These are phyloP conservation scores for Neonectria punicea DNA, from an alignment of 2,329 filamentous ascomycete genomes.

Conservation along the genomic window DNA sequence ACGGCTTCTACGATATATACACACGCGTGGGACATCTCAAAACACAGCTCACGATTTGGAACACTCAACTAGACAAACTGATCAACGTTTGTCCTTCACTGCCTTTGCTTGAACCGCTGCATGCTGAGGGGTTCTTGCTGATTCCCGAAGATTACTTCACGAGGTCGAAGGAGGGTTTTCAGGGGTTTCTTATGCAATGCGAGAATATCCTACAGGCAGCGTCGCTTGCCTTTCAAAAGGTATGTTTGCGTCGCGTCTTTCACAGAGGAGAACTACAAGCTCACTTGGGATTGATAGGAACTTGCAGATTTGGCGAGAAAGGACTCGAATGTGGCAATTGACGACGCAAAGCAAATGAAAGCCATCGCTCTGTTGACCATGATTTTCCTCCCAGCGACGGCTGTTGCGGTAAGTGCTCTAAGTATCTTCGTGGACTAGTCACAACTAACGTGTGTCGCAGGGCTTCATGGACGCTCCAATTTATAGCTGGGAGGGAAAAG, in stretches of 20 bases:
- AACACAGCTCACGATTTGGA: neutral
- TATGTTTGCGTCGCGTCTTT: neutral
- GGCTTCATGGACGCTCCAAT: constrained; percentile 21
- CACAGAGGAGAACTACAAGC: neutral
- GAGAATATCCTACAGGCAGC: constrained; percentile 10
- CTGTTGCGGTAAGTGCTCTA: neutral
- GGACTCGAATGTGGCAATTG: constrained; percentile 14
- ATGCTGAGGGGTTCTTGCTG: constrained; percentile 4
- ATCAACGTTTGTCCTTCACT: neutral
- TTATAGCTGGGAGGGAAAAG: constrained; percentile 18
- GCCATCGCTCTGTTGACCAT: constrained; percentile 19
- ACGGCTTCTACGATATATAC: neutral
- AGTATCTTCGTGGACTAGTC: too few relatives aligned
- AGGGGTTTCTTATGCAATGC: constrained; percentile 5
- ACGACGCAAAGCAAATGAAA: constrained; percentile 22
- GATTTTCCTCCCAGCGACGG: constrained; percentile 1
- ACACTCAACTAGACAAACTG: neutral
- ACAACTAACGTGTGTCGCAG: neutral
- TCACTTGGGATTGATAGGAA: constrained; percentile 2
- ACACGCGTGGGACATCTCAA: neutral
- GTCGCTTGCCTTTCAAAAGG: constrained; percentile 21
- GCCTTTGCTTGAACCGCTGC: neutral
- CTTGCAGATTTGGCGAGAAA: constrained; percentile 5
- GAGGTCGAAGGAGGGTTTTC: constrained; percentile 1
- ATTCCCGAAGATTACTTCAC: constrained; percentile 12